phyloP scores from a whole-genome alignment of 1,139 yeast species.

The Saccharomycopsis hybrid region DNA sequence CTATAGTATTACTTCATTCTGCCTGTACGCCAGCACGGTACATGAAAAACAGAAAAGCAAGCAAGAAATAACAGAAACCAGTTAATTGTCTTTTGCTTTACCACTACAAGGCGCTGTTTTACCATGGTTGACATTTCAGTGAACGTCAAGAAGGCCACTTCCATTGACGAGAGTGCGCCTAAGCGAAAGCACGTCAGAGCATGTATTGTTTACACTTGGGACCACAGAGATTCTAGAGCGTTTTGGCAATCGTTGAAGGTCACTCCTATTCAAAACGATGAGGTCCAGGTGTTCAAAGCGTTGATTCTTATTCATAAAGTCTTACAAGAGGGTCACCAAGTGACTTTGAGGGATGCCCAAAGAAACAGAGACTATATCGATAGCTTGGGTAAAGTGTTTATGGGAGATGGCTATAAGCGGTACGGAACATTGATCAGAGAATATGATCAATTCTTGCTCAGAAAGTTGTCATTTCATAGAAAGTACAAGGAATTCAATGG shows the following conservation, averaged over 20 bases:
- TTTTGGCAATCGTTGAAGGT: slow-evolving; percentile 83
- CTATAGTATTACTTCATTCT: no score
- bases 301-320: slow-evolving; percentile 85
- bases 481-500: slow-evolving; percentile 89
- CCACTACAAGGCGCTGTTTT: no score
- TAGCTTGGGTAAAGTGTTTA: slow-evolving; percentile 37
- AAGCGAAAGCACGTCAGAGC: slow-evolving; percentile 93
- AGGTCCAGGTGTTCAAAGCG: slow-evolving; percentile 82
- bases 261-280: slow-evolving; percentile 76
- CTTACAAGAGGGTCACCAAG: slow-evolving; percentile 93
- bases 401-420: slow-evolving; percentile 35
- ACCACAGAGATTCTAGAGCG: slow-evolving; percentile 77
- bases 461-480: slow-evolving; percentile 77
- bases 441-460: slow-evolving; percentile 62
- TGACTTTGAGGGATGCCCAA: slow-evolving; percentile 76
- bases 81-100: no score
- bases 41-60: no score
- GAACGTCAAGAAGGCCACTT: slow-evolving; percentile 66
- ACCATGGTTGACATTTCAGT: slow-evolving; percentile 20
- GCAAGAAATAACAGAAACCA: no score
- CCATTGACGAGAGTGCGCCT: slow-evolving; percentile 83
- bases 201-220: slow-evolving; percentile 95
- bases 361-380: slow-evolving; percentile 63
- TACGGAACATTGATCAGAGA: slow-evolving; percentile 75
- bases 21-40: no score